Percentiles rank a stretch among this genome's conserved stretches.
Conservation (phyloP, 148 eudicot genomes). For the Pharnaceum exiguum region DNA sequence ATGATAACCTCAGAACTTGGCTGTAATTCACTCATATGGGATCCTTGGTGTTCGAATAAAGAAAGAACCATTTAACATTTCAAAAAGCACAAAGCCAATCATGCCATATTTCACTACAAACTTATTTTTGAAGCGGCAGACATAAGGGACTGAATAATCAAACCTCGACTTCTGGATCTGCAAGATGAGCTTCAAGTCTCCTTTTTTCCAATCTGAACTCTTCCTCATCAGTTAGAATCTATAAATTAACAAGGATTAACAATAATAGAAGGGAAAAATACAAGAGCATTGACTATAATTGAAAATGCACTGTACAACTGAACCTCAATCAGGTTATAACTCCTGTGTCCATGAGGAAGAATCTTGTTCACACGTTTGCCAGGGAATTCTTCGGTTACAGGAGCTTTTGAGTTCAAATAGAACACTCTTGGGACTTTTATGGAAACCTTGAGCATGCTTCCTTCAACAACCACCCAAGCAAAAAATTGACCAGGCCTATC, state of each 20-base stretch:
- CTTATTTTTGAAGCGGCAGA: neutral
- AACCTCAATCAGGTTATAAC: constrained; percentile 90
- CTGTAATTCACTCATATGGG: too few relatives aligned
- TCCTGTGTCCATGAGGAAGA: constrained; percentile 88
- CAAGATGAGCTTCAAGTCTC: constrained; percentile 85
- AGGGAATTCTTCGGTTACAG: constrained; percentile 89
- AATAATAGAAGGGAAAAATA: neutral
- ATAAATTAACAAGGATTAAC: constrained; percentile 3
- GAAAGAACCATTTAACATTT: too few relatives aligned
- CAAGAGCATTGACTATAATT: neutral
- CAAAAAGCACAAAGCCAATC: neutral
- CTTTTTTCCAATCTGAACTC: constrained; percentile 70
- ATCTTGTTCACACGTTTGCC: constrained; percentile 84
- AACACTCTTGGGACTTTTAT: constrained; percentile 73
- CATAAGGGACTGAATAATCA: constrained; percentile 18
- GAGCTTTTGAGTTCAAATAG: constrained; percentile 90
- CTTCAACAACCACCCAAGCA: constrained; percentile 85
- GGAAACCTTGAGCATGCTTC: constrained; percentile 76
- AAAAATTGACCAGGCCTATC: constrained; percentile 62
- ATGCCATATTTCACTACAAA: neutral
- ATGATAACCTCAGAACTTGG: too few relatives aligned
- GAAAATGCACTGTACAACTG: constrained; percentile 5
- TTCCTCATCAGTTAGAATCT: constrained; percentile 80
- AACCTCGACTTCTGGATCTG: constrained; percentile 99
- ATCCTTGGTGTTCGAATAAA: too few relatives aligned